Evolutionary conservation across 1,139 yeast species (phyloP).

Genomic region (Suhomyces terraborum): DNA sequence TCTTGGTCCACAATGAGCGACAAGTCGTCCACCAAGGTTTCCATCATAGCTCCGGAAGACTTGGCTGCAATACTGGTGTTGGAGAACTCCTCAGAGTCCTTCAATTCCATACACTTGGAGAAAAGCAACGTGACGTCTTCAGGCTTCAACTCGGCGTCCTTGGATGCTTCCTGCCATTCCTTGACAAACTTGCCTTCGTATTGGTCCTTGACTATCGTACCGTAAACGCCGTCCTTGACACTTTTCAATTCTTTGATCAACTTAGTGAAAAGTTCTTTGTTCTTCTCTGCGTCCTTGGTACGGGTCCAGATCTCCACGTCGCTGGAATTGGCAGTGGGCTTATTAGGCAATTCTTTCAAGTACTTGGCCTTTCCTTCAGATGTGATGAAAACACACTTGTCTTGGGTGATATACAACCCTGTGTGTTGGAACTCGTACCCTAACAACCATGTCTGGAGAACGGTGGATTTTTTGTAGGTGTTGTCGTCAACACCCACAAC

Average conservation of each 20-base stretch:
- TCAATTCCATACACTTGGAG: slow-evolving; percentile 62
- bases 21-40: slow-evolving; percentile 85
- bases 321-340: slow-evolving; percentile 41
- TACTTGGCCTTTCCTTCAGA: slow-evolving; percentile 88
- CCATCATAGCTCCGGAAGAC: slow-evolving; percentile 80
- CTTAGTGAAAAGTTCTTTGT: slow-evolving; percentile 63
- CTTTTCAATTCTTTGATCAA: slow-evolving; percentile 53
- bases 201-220: slow-evolving; percentile 68
- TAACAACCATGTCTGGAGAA: slow-evolving; percentile 86
- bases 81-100: slow-evolving; percentile 77
- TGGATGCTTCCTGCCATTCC: slow-evolving; percentile 72
- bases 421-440: slow-evolving; percentile 97
- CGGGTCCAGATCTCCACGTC: slow-evolving; percentile 73
- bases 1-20: slow-evolving; percentile 87
- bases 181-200: slow-evolving; percentile 81
- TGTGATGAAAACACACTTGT: slow-evolving; percentile 68
- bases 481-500: slow-evolving; percentile 87
- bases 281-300: slow-evolving; percentile 78
- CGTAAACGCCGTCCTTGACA: slow-evolving; percentile 51
- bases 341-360: slow-evolving; percentile 53
- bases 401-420: slow-evolving; percentile 63
- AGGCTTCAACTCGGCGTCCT: slow-evolving; percentile 31
- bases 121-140: slow-evolving; percentile 44
- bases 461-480: slow-evolving; percentile 88
- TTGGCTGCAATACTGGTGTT: slow-evolving; percentile 71